Base-by-base conservation (phyloP, 371 early-diverging fungal genomes). In the Cladochytrium tenue region DNA sequence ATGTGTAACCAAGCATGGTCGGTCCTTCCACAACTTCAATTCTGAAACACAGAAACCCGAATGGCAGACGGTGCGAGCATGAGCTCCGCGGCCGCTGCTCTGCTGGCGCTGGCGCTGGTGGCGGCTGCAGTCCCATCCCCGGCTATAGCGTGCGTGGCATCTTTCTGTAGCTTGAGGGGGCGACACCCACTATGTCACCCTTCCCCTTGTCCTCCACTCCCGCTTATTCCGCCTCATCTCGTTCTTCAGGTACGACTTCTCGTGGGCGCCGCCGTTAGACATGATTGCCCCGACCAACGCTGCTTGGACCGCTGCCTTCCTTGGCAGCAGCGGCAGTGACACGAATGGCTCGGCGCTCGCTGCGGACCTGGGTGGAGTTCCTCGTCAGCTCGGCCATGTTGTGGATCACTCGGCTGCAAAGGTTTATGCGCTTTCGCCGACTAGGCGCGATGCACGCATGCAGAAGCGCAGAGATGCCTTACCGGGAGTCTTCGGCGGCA, bases 191-290 rank as follows among this genome's bases (percentile, higher is more conserved):
- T 43, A 7, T 20, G 13, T 43, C 43, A 20, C 43, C 20, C 43
- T 20, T 20, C 20, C 43, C 7, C 43, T 20, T 20, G 13, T 20
- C 43, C 13, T 20, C 43, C 43, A 43, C 43, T 13, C 13, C 7
- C 43, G 43, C 7, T 43, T 43, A 20, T 20, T 13, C 20, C 20
- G 43, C 43, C 20, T 43, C 43, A 43, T 13, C 43, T 20, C 43
- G 13, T 43, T 20, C 43, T 13, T 13, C 43, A 43, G 43, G 1
- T 60, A 62, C 53, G 52, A 62, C 53, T 53, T 62, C 32, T 62
- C 62, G 51, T 62, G 62, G 62, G 26, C 62, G 10, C 62, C 62
- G n/a, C n/a, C 26, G 20, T 31, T 27, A 23, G 26, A 10, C 15
- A 1, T 32, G 50, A 32, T 1, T 7, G 58, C 58, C 4, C 58